These are phyloP conservation scores for Abelmoschus esculentus DNA, from an alignment of 345 rosid genomes.

Conservation along the genomic window DNA sequence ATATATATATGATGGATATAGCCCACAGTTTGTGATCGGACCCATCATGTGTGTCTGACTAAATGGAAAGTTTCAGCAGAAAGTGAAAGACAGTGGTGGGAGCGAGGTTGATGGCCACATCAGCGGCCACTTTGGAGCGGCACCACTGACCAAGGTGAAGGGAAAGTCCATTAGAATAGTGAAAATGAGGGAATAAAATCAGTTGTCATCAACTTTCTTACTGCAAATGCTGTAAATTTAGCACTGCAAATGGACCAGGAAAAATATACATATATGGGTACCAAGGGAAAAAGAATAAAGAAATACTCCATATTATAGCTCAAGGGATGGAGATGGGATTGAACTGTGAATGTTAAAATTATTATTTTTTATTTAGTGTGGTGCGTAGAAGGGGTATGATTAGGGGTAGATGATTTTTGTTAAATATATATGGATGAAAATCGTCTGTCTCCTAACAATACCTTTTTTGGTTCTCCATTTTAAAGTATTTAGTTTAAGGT, in stretches of 20 bases:
- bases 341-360: no score
- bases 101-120: constrained; percentile 2
- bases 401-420: no score
- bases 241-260: background rate
- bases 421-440: no score
- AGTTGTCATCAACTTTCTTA: constrained; percentile 10
- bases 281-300: background rate
- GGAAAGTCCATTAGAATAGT: background rate
- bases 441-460: no score
- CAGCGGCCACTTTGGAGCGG: constrained; percentile 6
- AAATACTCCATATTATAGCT: background rate
- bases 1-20: background rate
- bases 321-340: no score
- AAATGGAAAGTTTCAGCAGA: background rate
- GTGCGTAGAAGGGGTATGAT: no score
- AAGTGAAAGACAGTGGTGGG: no score
- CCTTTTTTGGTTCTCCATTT: no score
- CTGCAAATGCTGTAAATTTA: constrained; percentile 3
- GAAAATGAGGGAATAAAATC: background rate
- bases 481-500: no score
- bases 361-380: no score
- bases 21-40: background rate
- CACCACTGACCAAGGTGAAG: background rate
- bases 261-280: background rate
- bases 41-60: background rate